Conservation (phyloP, 2,329 filamentous ascomycete species). For the Trichoderma asperellum region DNA sequence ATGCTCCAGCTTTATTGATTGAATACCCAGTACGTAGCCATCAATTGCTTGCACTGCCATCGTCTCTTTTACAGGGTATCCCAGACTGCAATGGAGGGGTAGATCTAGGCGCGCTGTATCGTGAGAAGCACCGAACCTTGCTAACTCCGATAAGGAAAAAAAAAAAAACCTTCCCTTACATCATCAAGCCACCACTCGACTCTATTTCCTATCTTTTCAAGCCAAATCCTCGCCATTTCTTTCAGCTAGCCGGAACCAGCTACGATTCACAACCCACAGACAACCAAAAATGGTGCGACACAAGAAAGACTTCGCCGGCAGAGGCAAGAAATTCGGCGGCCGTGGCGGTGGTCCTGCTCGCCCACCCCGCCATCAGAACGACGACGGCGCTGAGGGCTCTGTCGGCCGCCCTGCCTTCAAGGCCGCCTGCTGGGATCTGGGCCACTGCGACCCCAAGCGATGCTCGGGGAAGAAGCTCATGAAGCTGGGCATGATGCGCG, state of each 20-base stretch:
- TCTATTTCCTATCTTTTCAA: background rate
- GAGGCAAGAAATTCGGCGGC: constrained; percentile 72
- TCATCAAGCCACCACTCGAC: constrained; percentile 18
- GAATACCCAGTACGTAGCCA: no score
- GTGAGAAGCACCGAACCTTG: background rate
- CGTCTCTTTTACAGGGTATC: background rate
- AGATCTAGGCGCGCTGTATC: background rate
- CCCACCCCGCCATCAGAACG: constrained; percentile 54
- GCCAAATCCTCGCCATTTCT: background rate
- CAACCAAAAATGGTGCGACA: constrained; percentile 77
- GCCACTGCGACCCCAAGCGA: constrained; percentile 95
- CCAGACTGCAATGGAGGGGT: background rate
- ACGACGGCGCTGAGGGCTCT: constrained; percentile 37
- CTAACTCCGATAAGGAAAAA: constrained; percentile 14
- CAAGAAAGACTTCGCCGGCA: constrained; percentile 81
- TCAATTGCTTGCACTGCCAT: background rate
- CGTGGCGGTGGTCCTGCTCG: constrained; percentile 55
- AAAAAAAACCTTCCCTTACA: constrained; percentile 8
- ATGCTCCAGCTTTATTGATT: background rate
- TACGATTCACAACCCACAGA: background rate
- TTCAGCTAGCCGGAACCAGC: background rate
- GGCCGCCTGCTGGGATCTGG: constrained; percentile 96
- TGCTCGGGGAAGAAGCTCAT: constrained; percentile 96
- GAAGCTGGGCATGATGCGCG: constrained; percentile 88
- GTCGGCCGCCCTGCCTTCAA: constrained; percentile 67